A percentile compares a stretch with the other conserved stretches of the same genome.
Conservation (phyloP, 305 asterid genomes). For the Rubia balearica region DNA sequence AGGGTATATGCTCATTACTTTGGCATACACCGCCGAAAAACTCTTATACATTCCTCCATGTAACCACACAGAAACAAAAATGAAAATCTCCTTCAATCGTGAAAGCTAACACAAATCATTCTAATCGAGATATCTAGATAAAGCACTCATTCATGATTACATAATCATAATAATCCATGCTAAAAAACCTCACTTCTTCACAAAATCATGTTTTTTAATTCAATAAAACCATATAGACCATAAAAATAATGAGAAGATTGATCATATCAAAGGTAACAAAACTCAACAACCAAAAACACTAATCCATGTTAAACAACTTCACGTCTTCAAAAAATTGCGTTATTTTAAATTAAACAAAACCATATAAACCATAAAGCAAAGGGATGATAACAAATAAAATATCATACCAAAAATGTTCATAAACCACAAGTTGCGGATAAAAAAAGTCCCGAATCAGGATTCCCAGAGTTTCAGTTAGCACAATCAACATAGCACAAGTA, state of each 20-base stretch:
- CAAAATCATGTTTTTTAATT: too few species aligned
- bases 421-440: neutral
- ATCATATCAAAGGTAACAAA: too few species aligned
- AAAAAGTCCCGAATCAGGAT: neutral
- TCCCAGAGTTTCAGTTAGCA: neutral
- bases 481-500: too few species aligned
- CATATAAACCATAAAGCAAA: too few species aligned
- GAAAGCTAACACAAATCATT: neutral
- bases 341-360: neutral
- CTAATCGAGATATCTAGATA: constrained; percentile 13
- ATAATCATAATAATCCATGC: neutral
- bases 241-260: too few species aligned
- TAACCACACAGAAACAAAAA: constrained; percentile 45
- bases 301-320: neutral
- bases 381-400: too few species aligned
- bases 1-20: constrained; percentile 77
- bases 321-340: too few species aligned
- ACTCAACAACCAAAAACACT: too few species aligned
- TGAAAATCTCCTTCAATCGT: constrained; percentile 19
- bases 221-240: too few species aligned
- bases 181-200: too few species aligned
- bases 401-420: neutral
- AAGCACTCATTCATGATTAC: neutral
- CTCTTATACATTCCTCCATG: constrained; percentile 95
- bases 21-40: constrained; percentile 57